These are phyloP conservation scores for Piper betle DNA, from an alignment of 164 flowering plant species.

Conservation along the genomic window DNA sequence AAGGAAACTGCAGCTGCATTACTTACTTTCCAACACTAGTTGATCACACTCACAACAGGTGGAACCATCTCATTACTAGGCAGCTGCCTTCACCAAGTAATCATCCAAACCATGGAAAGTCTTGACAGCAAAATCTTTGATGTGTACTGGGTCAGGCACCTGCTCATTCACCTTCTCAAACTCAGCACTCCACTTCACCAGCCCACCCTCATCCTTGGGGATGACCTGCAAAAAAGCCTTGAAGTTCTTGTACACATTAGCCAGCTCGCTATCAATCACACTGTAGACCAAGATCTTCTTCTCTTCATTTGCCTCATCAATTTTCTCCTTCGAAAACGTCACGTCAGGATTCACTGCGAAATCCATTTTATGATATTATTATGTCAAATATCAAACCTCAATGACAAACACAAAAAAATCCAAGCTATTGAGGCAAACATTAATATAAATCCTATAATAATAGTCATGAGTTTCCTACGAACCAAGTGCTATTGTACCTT, in stretches of 20 bases:
- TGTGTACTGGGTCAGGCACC: slow-evolving; percentile 25
- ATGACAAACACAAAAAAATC: neutral
- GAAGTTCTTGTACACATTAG: slow-evolving; percentile 44
- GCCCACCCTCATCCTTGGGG: slow-evolving; percentile 40
- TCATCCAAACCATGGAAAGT: slow-evolving; percentile 42
- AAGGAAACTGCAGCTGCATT: neutral
- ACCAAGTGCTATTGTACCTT: slow-evolving; percentile 26
- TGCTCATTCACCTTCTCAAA: slow-evolving; percentile 38
- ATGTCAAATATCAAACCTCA: neutral
- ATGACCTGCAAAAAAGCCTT: slow-evolving; percentile 16
- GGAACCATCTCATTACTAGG: neutral
- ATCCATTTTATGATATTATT: neutral
- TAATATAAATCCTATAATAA: no score
- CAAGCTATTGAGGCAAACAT: no score
- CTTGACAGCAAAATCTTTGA: slow-evolving; percentile 40
- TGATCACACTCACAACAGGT: slow-evolving; percentile 8
- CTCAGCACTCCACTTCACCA: slow-evolving; percentile 46
- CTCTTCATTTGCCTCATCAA: slow-evolving; percentile 37
- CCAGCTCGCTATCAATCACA: slow-evolving; percentile 54
- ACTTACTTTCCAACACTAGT: neutral
- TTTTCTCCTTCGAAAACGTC: slow-evolving; percentile 33
- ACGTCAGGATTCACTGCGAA: slow-evolving; percentile 3
- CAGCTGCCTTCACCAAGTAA: slow-evolving; percentile 16
- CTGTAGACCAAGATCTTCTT: slow-evolving; percentile 29
- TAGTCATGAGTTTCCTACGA: no score